Conservation (phyloP, 1,284 basidiomycete genomes). For the Macrocybe sp. region DNA sequence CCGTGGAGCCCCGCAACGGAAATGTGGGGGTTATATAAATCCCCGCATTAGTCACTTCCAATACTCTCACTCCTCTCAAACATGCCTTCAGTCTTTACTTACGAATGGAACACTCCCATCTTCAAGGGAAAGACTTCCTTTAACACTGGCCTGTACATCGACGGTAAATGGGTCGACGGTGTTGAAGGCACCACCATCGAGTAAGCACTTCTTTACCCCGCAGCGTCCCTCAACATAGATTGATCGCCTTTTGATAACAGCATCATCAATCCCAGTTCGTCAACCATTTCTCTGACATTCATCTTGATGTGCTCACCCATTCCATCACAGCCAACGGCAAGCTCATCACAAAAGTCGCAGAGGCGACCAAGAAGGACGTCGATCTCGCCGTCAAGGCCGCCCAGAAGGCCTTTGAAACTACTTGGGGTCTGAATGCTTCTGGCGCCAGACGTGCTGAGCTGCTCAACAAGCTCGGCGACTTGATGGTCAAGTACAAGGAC, state of each 20-base stretch:
- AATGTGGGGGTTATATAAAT: not conserved
- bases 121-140: conserved; percentile 73
- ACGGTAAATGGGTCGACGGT: conserved; percentile 76
- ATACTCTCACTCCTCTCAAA: conserved; percentile 6
- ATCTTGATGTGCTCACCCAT: not conserved
- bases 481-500: conserved; percentile 70
- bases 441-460: conserved; percentile 62
- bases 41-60: not conserved
- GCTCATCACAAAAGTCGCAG: conserved; percentile 61
- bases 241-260: conserved; percentile 27
- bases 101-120: conserved; percentile 60
- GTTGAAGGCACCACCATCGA: conserved; percentile 62
- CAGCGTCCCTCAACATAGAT: conserved; percentile 2
- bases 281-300: not conserved
- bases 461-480: conserved; percentile 65
- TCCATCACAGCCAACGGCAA: conserved; percentile 56
- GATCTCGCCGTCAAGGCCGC: conserved; percentile 77
- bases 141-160: conserved; percentile 77
- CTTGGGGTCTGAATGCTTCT: conserved; percentile 68
- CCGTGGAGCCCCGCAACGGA: no score
- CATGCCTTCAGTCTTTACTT: conserved; percentile 43
- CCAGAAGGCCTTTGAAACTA: conserved; percentile 68
- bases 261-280: conserved; percentile 68
- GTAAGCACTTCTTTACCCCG: conserved; percentile 33
- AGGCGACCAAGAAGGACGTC: conserved; percentile 68